Percentiles rank a stretch among this genome's conserved stretches.
These are phyloP conservation scores for Aphanomyces astaci DNA, from an alignment of 352 stramenopile species.

Conservation along the genomic window DNA sequence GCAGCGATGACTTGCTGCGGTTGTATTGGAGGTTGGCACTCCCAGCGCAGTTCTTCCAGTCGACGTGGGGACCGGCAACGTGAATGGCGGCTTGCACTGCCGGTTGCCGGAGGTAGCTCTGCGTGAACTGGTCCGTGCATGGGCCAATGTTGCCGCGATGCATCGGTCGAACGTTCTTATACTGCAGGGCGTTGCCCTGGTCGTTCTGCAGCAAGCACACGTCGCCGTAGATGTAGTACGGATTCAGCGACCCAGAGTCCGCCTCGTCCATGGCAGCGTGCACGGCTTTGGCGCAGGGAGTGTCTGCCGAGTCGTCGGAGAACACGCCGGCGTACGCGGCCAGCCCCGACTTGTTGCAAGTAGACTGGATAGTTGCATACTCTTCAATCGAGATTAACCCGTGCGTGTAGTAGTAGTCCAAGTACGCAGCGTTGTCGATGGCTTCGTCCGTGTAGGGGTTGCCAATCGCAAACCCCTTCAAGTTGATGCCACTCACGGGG, in stretches of 20 bases:
- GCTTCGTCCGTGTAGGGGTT: slow-evolving; percentile 60
- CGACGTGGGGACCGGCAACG: slow-evolving; percentile 34
- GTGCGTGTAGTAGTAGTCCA: slow-evolving; percentile 56
- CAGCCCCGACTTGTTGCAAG: slow-evolving; percentile 28
- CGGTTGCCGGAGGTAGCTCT: slow-evolving; percentile 37
- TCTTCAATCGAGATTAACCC: slow-evolving; percentile 55
- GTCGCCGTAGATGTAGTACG: slow-evolving; percentile 69
- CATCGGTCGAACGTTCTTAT: slow-evolving; percentile 40
- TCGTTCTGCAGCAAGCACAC: slow-evolving; percentile 49
- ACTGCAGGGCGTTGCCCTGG: slow-evolving; percentile 36
- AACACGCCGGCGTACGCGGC: slow-evolving; percentile 47
- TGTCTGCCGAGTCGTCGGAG: slow-evolving; percentile 43
- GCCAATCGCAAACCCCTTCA: slow-evolving; percentile 53
- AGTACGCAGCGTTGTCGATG: slow-evolving; percentile 32
- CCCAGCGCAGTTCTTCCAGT: slow-evolving; percentile 47
- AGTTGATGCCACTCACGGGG: slow-evolving; percentile 41
- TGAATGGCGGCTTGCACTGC: slow-evolving; percentile 55
- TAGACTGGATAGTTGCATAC: slow-evolving; percentile 45
- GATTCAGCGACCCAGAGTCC: slow-evolving; percentile 44
- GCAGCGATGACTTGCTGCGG: slow-evolving; percentile 41
- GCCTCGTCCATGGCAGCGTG: slow-evolving; percentile 34
- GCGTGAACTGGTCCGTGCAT: slow-evolving; percentile 50
- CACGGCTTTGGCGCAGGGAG: slow-evolving; percentile 38
- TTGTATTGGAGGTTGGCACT: slow-evolving; percentile 37
- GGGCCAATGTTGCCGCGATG: slow-evolving; percentile 50